Evolutionary conservation across 2,329 filamentous ascomycete genomes (phyloP).

Genomic region (Fusarium equiseti): DNA sequence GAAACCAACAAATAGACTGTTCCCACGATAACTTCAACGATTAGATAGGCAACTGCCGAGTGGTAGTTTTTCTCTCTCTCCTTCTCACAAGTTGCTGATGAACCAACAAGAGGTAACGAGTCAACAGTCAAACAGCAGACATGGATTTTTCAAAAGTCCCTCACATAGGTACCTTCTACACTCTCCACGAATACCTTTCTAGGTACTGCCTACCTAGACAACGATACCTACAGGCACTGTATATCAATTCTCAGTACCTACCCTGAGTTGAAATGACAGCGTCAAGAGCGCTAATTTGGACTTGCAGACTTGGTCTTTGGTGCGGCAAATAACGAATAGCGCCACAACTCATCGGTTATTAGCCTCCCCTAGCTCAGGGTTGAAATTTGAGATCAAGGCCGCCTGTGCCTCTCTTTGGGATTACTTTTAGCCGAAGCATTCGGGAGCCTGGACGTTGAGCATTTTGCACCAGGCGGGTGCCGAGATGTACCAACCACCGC

Average conservation of each 20-base stretch:
- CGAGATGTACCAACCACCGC: conserved; percentile 30
- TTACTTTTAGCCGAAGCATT: conserved; percentile 30
- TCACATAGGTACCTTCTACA: conserved; percentile 6
- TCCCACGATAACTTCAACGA: conserved; percentile 11
- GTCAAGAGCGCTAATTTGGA: conserved; percentile 7
- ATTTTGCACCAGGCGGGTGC: conserved; percentile 6
- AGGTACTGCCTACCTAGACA: neutral
- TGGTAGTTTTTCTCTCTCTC: neutral
- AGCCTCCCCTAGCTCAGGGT: conserved; percentile 17
- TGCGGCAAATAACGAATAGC: conserved; percentile 29
- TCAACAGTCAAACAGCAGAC: neutral
- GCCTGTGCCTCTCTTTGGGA: conserved; percentile 14
- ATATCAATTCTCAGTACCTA: neutral
- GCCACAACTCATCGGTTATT: conserved; percentile 35
- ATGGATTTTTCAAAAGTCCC: conserved; percentile 15
- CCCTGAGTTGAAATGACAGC: conserved; percentile 10
- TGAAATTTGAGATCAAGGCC: neutral
- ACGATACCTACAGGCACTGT: neutral
- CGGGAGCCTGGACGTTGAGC: neutral
- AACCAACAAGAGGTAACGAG: neutral
- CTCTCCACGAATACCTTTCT: conserved; percentile 10
- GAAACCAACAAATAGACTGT: neutral
- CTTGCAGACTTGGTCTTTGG: neutral
- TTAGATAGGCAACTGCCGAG: neutral
- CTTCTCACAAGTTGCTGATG: neutral